A percentile compares a stretch with the other conserved stretches of the same genome.
These are phyloP conservation scores for Apiospora marii DNA, from an alignment of 2,329 filamentous ascomycete genomes.

Conservation along the genomic window DNA sequence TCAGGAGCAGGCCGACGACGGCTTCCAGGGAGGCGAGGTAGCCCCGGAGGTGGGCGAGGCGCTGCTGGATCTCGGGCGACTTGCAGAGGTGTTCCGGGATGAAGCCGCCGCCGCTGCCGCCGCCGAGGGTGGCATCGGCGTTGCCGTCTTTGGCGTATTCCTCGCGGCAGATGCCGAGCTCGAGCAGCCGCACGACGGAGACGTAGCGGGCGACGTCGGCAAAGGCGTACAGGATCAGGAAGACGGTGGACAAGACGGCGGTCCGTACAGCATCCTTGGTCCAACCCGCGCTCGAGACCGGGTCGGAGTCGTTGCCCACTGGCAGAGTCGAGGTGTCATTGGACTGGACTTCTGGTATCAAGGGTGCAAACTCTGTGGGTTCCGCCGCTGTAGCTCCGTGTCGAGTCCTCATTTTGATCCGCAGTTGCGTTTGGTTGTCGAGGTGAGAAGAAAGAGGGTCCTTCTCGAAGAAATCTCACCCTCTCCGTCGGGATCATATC, in stretches of 20 bases:
- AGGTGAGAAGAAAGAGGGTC: background rate
- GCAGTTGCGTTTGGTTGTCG: background rate
- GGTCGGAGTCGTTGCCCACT: background rate
- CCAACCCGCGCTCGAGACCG: background rate
- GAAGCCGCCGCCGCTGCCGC: background rate
- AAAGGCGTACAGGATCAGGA: slow-evolving; percentile 11
- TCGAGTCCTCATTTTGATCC: background rate
- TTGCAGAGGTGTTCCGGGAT: slow-evolving; percentile 24
- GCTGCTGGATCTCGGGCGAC: slow-evolving; percentile 13
- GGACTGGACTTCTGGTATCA: background rate
- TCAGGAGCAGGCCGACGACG: slow-evolving; percentile 8
- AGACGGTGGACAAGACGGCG: background rate
- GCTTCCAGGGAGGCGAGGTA: slow-evolving; percentile 20
- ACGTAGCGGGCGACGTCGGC: slow-evolving; percentile 18
- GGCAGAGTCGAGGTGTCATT: background rate
- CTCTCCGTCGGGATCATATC: background rate
- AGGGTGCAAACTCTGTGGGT: background rate
- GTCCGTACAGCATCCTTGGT: slow-evolving; percentile 1
- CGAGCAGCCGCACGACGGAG: slow-evolving; percentile 12
- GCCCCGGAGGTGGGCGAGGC: slow-evolving; percentile 10
- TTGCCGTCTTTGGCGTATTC: background rate
- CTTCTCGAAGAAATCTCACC: background rate
- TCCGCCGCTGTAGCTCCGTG: too few relatives aligned
- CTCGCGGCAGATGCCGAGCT: slow-evolving; percentile 26
- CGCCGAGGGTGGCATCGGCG: background rate